Conservation (phyloP, 140 eudicot species). For the Bidens hawaiensis region DNA sequence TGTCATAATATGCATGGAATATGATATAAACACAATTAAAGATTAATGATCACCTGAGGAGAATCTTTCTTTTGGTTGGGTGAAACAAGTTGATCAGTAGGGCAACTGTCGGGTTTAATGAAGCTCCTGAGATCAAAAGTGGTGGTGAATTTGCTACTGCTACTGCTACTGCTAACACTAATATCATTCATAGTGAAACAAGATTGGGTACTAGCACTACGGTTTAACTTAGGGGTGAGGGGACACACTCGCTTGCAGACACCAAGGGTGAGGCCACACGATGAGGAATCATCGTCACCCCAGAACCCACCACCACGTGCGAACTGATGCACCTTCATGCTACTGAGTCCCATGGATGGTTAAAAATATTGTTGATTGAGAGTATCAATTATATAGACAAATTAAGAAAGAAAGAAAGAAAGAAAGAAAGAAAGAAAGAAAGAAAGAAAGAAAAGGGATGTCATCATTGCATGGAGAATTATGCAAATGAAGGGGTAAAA, state of each 20-base stretch:
- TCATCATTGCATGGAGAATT: conserved; percentile 36
- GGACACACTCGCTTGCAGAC: conserved; percentile 78
- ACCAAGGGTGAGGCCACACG: conserved; percentile 48
- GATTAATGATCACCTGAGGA: conserved; percentile 44
- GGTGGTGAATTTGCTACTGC: conserved; percentile 11
- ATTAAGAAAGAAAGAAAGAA: conserved; percentile 24
- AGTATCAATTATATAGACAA: conserved; percentile 49
- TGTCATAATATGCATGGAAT: conserved; percentile 15
- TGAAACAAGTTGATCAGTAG: conserved; percentile 41
- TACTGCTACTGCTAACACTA: conserved; percentile 28
- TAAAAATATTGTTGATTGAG: conserved; percentile 31
- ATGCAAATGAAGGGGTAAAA: conserved; percentile 32
- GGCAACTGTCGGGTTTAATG: conserved; percentile 74
- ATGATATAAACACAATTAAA: background rate
- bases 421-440: conserved; percentile 27
- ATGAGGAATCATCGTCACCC: conserved; percentile 56
- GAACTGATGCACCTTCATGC: conserved; percentile 92
- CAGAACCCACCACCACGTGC: conserved; percentile 62
- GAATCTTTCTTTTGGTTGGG: conserved; percentile 51
- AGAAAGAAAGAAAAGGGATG: conserved; percentile 26
- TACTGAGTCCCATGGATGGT: conserved; percentile 55
- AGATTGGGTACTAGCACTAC: conserved; percentile 19
- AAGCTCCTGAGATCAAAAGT: conserved; percentile 81
- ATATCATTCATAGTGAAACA: conserved; percentile 29
- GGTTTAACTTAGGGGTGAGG: conserved; percentile 55